These are phyloP conservation scores for Trichoderma sp. DNA, from an alignment of 2,329 filamentous ascomycete species.

Conservation along the genomic window DNA sequence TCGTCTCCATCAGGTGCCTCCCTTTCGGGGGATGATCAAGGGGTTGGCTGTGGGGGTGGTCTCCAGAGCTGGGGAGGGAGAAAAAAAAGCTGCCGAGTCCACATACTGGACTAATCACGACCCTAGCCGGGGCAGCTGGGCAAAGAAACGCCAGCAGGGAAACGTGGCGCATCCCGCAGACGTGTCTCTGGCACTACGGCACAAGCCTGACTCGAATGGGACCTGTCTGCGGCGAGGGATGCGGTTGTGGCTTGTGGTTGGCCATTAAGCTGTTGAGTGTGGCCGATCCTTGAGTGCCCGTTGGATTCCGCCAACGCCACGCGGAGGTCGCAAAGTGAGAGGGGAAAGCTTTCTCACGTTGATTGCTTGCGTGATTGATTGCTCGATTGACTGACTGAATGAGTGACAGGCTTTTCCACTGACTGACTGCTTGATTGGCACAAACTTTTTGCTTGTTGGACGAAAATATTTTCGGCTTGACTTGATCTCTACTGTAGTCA, in stretches of 20 bases:
- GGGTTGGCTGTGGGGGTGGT: constrained; percentile 24
- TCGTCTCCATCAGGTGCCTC: constrained; percentile 18
- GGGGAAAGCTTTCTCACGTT: constrained; percentile 17
- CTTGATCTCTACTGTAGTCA: not conserved
- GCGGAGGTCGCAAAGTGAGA: constrained; percentile 3
- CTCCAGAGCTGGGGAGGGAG: not conserved
- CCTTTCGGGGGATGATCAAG: constrained; percentile 26
- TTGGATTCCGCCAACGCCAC: constrained; percentile 22
- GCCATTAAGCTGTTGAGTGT: constrained; percentile 1
- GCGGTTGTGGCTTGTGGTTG: constrained; percentile 8
- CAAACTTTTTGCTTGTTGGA: not conserved
- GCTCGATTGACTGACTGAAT: not conserved
- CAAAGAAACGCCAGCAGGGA: constrained; percentile 5
- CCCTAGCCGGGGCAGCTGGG: not conserved
- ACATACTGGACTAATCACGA: not conserved
- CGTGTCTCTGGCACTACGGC: constrained; percentile 28
- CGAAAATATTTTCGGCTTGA: not conserved
- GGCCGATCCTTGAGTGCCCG: constrained; percentile 9
- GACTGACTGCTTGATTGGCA: not conserved
- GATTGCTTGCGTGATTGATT: constrained; percentile 4
- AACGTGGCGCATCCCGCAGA: constrained; percentile 29
- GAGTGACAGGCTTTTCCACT: not conserved
- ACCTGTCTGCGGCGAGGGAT: not conserved
- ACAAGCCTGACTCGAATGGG: constrained; percentile 29
- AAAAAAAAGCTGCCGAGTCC: not conserved